phyloP scores from a whole-genome alignment of 2,329 filamentous ascomycete genomes.

The Arthrobotrys musiformis region DNA sequence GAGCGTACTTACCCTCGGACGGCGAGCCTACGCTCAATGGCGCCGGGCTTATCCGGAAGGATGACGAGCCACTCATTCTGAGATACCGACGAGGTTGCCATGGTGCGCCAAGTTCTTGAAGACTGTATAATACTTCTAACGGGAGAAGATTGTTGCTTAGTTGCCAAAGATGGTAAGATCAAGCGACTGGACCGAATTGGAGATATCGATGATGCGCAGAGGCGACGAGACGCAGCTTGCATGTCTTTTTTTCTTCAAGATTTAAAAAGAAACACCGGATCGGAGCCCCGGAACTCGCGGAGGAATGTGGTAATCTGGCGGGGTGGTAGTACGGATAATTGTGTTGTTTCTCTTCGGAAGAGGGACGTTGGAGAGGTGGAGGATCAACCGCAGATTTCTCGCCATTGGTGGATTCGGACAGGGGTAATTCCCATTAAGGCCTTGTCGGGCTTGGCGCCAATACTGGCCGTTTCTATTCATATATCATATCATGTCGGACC shows the following conservation, averaged over 20 bases:
- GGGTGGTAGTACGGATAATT: slow-evolving; percentile 13
- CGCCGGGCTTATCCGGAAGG: slow-evolving; percentile 46
- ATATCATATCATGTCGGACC: background rate
- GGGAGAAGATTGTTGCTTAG: background rate
- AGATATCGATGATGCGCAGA: slow-evolving; percentile 22
- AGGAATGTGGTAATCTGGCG: slow-evolving; percentile 7
- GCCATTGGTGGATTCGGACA: slow-evolving; percentile 37
- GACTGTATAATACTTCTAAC: background rate
- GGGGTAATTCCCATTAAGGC: slow-evolving; percentile 12
- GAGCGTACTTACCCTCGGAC: slow-evolving; percentile 36
- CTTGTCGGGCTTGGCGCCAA: background rate
- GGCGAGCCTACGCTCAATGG: slow-evolving; percentile 39
- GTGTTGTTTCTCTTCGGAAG: slow-evolving; percentile 39
- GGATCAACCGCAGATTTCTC: slow-evolving; percentile 12
- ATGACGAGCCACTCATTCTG: slow-evolving; percentile 55
- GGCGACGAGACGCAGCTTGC: slow-evolving; percentile 37
- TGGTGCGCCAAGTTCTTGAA: slow-evolving; percentile 18
- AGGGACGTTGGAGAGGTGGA: slow-evolving; percentile 48
- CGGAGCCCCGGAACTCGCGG: slow-evolving; percentile 10
- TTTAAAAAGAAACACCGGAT: background rate
- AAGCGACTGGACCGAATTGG: slow-evolving; percentile 5
- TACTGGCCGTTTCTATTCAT: slow-evolving; percentile 2
- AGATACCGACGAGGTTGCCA: slow-evolving; percentile 13
- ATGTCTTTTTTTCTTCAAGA: background rate
- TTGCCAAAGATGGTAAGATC: background rate